Evolutionary conservation across 208 protist species (phyloP), one percentile per base, ranked within the genome.

Genomic region (Trypanosoma lewisi): DNA sequence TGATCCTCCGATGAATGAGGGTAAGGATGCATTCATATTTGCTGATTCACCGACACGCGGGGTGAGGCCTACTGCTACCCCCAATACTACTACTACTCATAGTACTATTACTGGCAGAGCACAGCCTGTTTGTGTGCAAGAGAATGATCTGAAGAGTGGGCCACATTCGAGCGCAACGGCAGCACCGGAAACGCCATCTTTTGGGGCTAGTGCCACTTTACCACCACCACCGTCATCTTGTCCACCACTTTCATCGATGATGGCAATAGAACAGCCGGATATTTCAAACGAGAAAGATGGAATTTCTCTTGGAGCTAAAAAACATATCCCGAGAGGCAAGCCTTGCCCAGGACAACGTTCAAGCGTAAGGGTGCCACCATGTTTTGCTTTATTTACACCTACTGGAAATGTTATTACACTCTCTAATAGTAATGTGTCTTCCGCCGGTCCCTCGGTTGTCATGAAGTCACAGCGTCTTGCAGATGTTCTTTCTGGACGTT

Each of bases 331-430:
- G 42, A 7, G n/a, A 47, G n/a, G n/a, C n/a, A 47, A 47, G 8
- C 42, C n/a, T 16, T 19, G 1, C 3, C 48, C 23, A 14, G 5
- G 25, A 33, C 27, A 61, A n/a, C 58, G 28, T 39, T 31, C 14
- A 12, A 23, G 3, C n/a, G 37, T 4, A 44, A 58, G 17, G n/a
- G n/a, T n/a, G n/a, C n/a, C n/a, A 6, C 39, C 37, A 27, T 73
- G 53, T 25, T 57, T 67, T 37, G 49, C 60, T 27, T 17, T 73
- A 28, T 67, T 59, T 41, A 61, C 67, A 14, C 44, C 67, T 37
- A 65, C 36, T 61, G 67, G 67, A n/a, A 17, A 50, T 63, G 67
- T 73, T 48, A 23, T 73, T n/a, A 52, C 53, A 36, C 16, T 73
- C 16, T 58, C 36, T 53, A 72, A n/a, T n/a, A n/a, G n/a, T n/a